These are phyloP conservation scores for Phytopythium mirpurense DNA, from an alignment of 352 stramenopile genomes.

Conservation along the genomic window DNA sequence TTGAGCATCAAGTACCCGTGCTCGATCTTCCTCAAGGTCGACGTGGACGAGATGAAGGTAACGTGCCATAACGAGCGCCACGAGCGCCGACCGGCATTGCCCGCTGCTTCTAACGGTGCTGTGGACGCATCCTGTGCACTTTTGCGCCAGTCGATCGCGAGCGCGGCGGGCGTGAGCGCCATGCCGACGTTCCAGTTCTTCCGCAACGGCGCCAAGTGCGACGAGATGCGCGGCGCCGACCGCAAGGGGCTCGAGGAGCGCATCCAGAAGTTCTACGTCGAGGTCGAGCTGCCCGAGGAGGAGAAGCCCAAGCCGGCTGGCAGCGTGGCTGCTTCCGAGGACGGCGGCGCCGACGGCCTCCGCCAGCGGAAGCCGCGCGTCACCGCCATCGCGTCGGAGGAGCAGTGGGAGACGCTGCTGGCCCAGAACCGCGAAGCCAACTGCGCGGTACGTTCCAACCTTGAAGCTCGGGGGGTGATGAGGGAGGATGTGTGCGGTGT, in stretches of 20 bases:
- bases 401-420: slow-evolving; percentile 50
- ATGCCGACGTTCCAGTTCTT: slow-evolving; percentile 97
- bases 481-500: background rate
- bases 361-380: slow-evolving; percentile 57
- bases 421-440: slow-evolving; percentile 33
- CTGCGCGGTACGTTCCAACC: slow-evolving; percentile 28
- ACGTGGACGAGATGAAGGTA: slow-evolving; percentile 83
- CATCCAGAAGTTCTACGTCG: slow-evolving; percentile 78
- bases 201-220: slow-evolving; percentile 83
- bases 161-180: slow-evolving; percentile 70
- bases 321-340: slow-evolving; percentile 8
- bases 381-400: slow-evolving; percentile 37
- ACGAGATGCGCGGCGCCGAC: slow-evolving; percentile 87
- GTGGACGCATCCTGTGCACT: too few relatives aligned
- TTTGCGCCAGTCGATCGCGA: slow-evolving; percentile 39
- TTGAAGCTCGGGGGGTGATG: background rate
- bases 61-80: too few relatives aligned
- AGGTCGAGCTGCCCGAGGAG: slow-evolving; percentile 67
- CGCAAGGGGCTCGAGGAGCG: slow-evolving; percentile 42
- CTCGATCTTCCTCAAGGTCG: slow-evolving; percentile 86
- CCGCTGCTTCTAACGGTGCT: too few relatives aligned
- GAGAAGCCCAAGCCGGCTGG: slow-evolving; percentile 33
- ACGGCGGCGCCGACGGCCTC: slow-evolving; percentile 25
- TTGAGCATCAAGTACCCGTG: slow-evolving; percentile 81
- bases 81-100: too few relatives aligned